Evolutionary conservation across 140 eudicot genomes (phyloP).

Genomic region (Anethum foeniculum): DNA sequence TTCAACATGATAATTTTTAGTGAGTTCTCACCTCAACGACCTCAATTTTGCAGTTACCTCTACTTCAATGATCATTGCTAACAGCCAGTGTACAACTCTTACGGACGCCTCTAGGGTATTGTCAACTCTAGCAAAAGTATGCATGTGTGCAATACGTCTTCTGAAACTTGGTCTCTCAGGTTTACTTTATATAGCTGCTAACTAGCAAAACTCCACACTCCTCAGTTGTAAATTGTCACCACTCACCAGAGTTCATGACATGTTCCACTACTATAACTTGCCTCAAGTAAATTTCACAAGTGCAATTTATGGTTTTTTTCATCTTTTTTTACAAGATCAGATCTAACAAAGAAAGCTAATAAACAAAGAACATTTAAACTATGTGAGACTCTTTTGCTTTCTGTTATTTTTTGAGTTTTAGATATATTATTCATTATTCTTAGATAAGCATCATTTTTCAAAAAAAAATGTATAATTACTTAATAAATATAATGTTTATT

Average conservation of each 20-base stretch:
- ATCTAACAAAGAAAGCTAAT: too few species aligned
- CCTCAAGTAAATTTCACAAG: constrained; percentile 51
- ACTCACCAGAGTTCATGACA: constrained; percentile 20
- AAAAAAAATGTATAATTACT: too few species aligned
- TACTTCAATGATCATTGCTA: constrained; percentile 46
- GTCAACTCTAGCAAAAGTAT: constrained; percentile 35
- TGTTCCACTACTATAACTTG: constrained; percentile 38
- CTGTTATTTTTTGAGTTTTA: too few species aligned
- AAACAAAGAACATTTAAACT: too few species aligned
- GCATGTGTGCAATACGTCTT: constrained; percentile 12
- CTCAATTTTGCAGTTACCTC: constrained; percentile 41
- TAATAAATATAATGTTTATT: too few species aligned
- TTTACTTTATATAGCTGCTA: constrained; percentile 36
- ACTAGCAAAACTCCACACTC: constrained; percentile 39
- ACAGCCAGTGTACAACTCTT: constrained; percentile 18
- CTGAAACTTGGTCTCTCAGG: constrained; percentile 41
- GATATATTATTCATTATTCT: too few species aligned
- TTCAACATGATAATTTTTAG: constrained; percentile 44
- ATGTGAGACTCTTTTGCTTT: too few species aligned
- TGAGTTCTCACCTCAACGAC: constrained; percentile 24
- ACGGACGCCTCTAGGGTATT: constrained; percentile 31
- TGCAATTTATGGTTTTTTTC: constrained; percentile 39
- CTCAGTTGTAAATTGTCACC: constrained; percentile 39
- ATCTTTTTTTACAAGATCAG: neutral
- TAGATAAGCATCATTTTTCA: too few species aligned